Base-by-base conservation (phyloP, 164 flowering plant species). In the Protea cynaroides region DNA sequence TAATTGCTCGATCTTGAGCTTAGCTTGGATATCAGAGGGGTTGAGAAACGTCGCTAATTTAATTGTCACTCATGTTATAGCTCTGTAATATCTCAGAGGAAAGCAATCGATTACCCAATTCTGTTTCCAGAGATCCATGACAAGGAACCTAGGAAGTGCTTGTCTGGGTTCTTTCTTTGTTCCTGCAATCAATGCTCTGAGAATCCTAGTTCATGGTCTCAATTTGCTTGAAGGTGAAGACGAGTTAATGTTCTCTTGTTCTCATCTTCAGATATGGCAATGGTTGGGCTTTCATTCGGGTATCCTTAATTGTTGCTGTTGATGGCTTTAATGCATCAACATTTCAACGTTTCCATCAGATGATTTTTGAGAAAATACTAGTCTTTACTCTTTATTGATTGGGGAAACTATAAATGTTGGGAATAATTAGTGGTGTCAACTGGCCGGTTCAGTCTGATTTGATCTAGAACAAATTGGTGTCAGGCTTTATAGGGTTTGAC, bases 211-310 rank as follows among this genome's bases (percentile, higher is more conserved):
- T 0, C 72, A 94, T 7, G 90, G 75, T 8, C 66, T 93, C 69
- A 90, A 93, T 78, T 73, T 93, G 78, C 78, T 93, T 15, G 89
- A 87, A 74, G 98, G 97, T 50, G 98, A 93, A 67, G 98, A 93
- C 65, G 98, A 90, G 64, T 93, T 90, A 78, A 87, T 93, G 96
- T 93, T 90, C 70, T 93, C 86, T 70, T 93, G 98, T 67, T 97
- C 98, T 0, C 94, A 80, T 90, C 70, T 93, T 90, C 79, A 75
- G 76, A 37, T 75, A 63, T 60, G 98, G 97, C 60, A 90, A 93
- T 75, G 81, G 96, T 56, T 93, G 98, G 97, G 97, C 94, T 13
- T 93, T 71, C 76, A 97, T 93, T 40, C 97, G 89, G 89, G 97
- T 92, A 76, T 11, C 0, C 8, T 29, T 14, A 49, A 2, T 11